Percentiles rank a stretch among this genome's conserved stretches.
Evolutionary conservation across 208 protist genomes (phyloP).

Genomic region (Crithidia acanthocephali): DNA sequence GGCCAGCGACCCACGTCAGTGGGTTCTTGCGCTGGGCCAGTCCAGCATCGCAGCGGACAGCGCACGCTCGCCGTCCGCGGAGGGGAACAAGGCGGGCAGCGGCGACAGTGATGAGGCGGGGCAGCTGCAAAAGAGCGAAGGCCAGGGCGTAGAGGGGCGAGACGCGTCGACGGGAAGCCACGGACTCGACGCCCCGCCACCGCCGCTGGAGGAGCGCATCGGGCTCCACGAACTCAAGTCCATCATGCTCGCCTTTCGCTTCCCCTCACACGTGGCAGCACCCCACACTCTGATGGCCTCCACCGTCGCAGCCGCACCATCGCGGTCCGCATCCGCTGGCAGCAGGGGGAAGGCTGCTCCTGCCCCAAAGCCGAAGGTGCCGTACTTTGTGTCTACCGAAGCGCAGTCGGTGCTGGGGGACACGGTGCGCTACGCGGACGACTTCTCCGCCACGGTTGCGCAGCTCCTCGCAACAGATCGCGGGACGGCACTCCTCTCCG

Average conservation of each 20-base stretch:
- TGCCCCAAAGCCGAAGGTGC: not conserved
- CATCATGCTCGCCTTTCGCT: slow-evolving; percentile 57
- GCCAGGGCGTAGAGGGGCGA: not conserved
- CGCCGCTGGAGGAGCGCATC: slow-evolving; percentile 56
- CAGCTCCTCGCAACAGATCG: not conserved
- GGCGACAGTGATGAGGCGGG: not conserved
- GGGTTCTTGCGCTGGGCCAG: slow-evolving; percentile 43
- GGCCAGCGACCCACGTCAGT: slow-evolving; percentile 30
- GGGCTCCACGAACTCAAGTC: slow-evolving; percentile 49
- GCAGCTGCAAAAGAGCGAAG: not conserved
- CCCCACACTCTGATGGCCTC: not conserved
- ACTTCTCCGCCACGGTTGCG: slow-evolving; percentile 9
- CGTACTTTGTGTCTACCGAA: not conserved
- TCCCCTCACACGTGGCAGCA: not conserved
- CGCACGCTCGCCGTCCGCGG: not conserved
- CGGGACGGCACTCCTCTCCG: not conserved
- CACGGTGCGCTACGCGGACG: slow-evolving; percentile 13
- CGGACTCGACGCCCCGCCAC: not conserved
- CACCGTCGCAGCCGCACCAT: not conserved
- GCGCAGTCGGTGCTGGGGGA: not conserved
- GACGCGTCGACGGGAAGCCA: not conserved
- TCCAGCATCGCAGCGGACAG: not conserved
- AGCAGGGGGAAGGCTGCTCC: not conserved
- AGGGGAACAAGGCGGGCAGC: not conserved
- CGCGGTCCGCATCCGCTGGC: not conserved